Percentiles rank a stretch among this genome's conserved stretches.
Evolutionary conservation across 2,329 filamentous ascomycete species (phyloP).

Genomic region (Ophiostoma sp.): DNA sequence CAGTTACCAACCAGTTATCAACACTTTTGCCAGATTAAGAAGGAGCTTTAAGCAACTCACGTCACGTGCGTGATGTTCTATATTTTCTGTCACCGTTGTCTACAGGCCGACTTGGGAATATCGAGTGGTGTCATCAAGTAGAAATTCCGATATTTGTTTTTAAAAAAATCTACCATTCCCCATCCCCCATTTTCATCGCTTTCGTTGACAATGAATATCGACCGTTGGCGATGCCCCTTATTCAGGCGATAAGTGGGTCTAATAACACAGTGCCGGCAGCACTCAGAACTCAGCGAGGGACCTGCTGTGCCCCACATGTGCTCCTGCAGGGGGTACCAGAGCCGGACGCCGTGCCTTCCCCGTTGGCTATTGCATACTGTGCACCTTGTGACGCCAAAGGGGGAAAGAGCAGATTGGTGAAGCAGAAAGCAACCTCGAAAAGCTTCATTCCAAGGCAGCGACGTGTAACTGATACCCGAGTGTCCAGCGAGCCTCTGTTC

Average conservation of each 20-base stretch:
- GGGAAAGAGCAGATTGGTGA: constrained; percentile 10
- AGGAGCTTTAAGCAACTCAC: not conserved
- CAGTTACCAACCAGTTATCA: not conserved
- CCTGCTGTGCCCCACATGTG: constrained; percentile 14
- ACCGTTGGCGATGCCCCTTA: not conserved
- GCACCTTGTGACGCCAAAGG: constrained; percentile 13
- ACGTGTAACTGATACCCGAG: not conserved
- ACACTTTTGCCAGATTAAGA: not conserved
- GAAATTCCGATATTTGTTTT: not conserved
- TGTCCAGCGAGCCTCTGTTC: not conserved
- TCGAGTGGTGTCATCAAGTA: not conserved
- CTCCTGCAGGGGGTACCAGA: constrained; percentile 12
- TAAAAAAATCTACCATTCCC: not conserved
- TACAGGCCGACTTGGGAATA: too few species aligned
- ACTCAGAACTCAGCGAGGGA: not conserved
- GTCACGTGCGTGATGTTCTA: not conserved
- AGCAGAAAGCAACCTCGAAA: constrained; percentile 3
- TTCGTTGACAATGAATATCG: not conserved
- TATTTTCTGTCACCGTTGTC: not conserved
- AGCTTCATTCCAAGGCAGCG: constrained; percentile 12
- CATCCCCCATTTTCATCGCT: not conserved
- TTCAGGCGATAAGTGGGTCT: not conserved
- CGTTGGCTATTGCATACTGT: not conserved
- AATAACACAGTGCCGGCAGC: not conserved
- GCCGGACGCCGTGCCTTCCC: constrained; percentile 7